A percentile compares a stretch with the other conserved stretches of the same genome.
phyloP scores from a whole-genome alignment of 2,329 filamentous ascomycete genomes.

The Colletotrichum shisoi region DNA sequence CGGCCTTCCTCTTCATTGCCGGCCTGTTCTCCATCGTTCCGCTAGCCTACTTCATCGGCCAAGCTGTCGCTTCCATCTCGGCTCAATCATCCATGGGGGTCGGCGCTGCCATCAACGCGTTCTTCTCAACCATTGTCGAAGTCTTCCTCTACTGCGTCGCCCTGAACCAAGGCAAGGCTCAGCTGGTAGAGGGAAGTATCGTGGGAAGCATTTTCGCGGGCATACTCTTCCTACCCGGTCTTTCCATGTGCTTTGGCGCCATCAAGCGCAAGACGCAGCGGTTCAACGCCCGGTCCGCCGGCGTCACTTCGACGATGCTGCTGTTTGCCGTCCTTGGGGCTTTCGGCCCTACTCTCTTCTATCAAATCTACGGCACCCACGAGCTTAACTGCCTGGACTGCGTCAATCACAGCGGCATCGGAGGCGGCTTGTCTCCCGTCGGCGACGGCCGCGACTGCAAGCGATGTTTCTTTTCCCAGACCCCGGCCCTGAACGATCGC shows the following conservation, averaged over 20 bases:
- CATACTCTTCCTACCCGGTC: slow-evolving; percentile 88
- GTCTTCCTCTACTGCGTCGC: slow-evolving; percentile 98
- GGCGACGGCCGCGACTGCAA: slow-evolving; percentile 76
- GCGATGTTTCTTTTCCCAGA: slow-evolving; percentile 92
- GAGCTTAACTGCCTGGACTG: slow-evolving; percentile 85
- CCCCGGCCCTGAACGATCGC: slow-evolving; percentile 80
- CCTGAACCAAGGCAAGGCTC: slow-evolving; percentile 87
- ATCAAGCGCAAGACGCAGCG: slow-evolving; percentile 97
- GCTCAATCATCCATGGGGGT: slow-evolving; percentile 98
- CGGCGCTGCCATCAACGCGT: slow-evolving; percentile 95
- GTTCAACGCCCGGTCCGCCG: slow-evolving; percentile 95
- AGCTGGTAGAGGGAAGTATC: slow-evolving; percentile 94
- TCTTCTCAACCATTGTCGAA: slow-evolving; percentile 97
- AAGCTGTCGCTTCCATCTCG: slow-evolving; percentile 97
- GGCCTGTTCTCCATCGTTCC: slow-evolving; percentile 93
- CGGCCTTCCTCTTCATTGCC: slow-evolving; percentile 84
- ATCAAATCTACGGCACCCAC: slow-evolving; percentile 97
- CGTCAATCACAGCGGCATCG: slow-evolving; percentile 56
- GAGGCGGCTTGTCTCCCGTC: slow-evolving; percentile 43
- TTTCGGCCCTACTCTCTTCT: slow-evolving; percentile 95
- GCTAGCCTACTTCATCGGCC: slow-evolving; percentile 96
- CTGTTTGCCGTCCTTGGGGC: slow-evolving; percentile 94
- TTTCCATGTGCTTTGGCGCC: slow-evolving; percentile 99
- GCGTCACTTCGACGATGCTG: slow-evolving; percentile 97
- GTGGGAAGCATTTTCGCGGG: slow-evolving; percentile 98